phyloP scores from a whole-genome alignment of 2,329 filamentous ascomycete genomes.

The Sarocladium oryzae region DNA sequence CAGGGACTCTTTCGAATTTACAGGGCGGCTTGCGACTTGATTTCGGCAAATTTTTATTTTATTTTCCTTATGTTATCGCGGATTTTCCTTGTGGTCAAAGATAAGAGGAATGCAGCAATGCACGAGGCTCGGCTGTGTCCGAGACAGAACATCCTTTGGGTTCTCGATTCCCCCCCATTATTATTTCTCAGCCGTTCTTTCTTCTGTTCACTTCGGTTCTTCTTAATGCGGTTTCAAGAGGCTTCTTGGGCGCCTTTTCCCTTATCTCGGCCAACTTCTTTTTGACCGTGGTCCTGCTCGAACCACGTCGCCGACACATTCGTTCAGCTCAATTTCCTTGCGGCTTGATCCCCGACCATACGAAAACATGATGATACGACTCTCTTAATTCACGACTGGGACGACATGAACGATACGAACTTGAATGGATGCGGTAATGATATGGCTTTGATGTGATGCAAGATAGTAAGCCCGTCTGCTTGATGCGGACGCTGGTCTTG shows the following conservation, averaged over 20 bases:
- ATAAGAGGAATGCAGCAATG: constrained; percentile 61
- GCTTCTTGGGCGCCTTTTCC: constrained; percentile 14
- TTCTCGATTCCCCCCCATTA: constrained; percentile 29
- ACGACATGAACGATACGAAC: constrained; percentile 31
- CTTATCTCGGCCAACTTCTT: constrained; percentile 9
- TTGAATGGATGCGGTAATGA: constrained; percentile 20
- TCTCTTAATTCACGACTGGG: constrained; percentile 32
- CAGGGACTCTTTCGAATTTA: constrained; percentile 33
- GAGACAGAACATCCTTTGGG: constrained; percentile 39
- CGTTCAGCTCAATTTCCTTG: constrained; percentile 30
- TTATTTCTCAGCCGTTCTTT: constrained; percentile 13
- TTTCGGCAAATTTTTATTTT: too few relatives aligned
- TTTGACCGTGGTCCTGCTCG: constrained; percentile 10
- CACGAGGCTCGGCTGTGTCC: constrained; percentile 44
- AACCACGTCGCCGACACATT: constrained; percentile 22
- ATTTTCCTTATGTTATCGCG: constrained; percentile 20
- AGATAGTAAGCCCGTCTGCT: constrained; percentile 20
- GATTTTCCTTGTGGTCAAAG: constrained; percentile 29
- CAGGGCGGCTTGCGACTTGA: constrained; percentile 38
- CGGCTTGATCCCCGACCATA: constrained; percentile 33
- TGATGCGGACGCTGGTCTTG: constrained; percentile 24
- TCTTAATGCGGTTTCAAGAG: constrained; percentile 21
- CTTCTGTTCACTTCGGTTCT: constrained; percentile 14
- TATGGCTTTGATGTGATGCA: constrained; percentile 25
- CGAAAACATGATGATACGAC: constrained; percentile 38